A percentile compares a stretch with the other conserved stretches of the same genome.
Conservation (phyloP, 768 basidiomycete genomes). For the Trametes meyenii region DNA sequence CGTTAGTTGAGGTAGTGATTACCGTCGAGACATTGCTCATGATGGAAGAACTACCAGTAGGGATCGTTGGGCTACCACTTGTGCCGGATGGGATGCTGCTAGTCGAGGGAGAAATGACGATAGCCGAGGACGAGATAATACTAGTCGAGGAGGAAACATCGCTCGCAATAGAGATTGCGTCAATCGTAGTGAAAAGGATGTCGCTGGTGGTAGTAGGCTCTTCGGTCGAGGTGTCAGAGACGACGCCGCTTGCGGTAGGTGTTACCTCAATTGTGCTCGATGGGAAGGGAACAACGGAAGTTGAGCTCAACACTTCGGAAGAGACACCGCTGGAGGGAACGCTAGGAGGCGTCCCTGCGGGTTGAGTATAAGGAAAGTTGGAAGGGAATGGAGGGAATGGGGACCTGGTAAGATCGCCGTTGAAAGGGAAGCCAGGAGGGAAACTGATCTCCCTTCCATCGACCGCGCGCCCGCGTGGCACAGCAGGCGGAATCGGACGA, state of each 20-base stretch:
- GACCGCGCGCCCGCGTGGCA: not conserved
- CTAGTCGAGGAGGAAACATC: not conserved
- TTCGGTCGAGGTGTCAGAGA: not conserved
- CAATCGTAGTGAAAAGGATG: not conserved
- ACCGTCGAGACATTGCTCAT: not conserved
- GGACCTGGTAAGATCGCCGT: not conserved
- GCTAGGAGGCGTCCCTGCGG: not conserved
- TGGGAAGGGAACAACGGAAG: not conserved
- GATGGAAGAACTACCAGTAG: not conserved
- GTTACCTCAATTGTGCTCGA: not conserved
- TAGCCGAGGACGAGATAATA: not conserved
- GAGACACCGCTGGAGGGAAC: not conserved
- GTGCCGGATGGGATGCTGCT: not conserved
- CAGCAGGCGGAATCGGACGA: not conserved
- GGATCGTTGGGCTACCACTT: not conserved
- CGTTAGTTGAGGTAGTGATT: not conserved
- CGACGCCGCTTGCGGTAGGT: not conserved
- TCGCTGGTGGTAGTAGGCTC: not conserved
- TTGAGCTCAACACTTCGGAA: too few relatives aligned
- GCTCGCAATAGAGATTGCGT: not conserved
- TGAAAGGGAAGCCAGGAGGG: not conserved
- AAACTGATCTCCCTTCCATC: not conserved
- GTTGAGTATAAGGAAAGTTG: not conserved
- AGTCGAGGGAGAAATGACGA: not conserved
- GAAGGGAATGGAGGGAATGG: constrained; percentile 12